These are phyloP conservation scores for Chytriomyces hyalinus DNA, from an alignment of 192 early-diverging fungal species.

Conservation along the genomic window DNA sequence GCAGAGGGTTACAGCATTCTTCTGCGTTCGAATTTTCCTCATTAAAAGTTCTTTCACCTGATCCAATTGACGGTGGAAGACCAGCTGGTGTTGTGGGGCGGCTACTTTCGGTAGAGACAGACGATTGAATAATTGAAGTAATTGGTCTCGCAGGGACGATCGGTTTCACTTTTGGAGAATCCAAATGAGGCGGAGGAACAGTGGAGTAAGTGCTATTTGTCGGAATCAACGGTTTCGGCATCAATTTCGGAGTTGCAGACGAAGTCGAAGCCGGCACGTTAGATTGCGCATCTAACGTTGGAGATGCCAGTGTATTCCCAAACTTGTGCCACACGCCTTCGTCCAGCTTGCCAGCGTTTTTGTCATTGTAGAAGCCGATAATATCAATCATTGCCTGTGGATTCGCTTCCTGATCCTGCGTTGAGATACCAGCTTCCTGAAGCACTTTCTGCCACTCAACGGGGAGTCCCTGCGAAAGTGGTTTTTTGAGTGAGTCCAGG, in stretches of 20 bases:
- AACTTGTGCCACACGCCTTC: constrained; percentile 37
- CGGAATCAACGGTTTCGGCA: constrained; percentile 1
- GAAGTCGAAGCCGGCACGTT: not conserved
- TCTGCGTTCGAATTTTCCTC: constrained; percentile 51
- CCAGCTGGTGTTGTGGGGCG: constrained; percentile 51
- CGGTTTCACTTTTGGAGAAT: constrained; percentile 44
- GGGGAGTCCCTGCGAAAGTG: constrained; percentile 77
- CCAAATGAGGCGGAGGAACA: not conserved
- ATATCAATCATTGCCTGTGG: constrained; percentile 74
- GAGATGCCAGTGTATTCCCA: not conserved
- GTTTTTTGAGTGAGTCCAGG: too few relatives aligned
- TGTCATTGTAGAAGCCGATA: constrained; percentile 57
- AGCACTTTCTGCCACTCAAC: constrained; percentile 92
- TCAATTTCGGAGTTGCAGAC: not conserved
- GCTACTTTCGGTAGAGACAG: constrained; percentile 61
- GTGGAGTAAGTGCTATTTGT: not conserved
- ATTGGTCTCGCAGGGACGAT: constrained; percentile 57
- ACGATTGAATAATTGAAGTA: constrained; percentile 62
- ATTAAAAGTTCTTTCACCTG: too few relatives aligned
- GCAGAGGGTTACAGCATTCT: not conserved
- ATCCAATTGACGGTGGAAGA: not conserved
- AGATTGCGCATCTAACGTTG: not conserved
- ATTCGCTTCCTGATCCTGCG: constrained; percentile 90
- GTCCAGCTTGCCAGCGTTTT: constrained; percentile 31
- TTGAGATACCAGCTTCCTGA: constrained; percentile 91